Evolutionary conservation across 306 rosid genomes (phyloP).

Genomic region (Astragalus glycyphyllos): DNA sequence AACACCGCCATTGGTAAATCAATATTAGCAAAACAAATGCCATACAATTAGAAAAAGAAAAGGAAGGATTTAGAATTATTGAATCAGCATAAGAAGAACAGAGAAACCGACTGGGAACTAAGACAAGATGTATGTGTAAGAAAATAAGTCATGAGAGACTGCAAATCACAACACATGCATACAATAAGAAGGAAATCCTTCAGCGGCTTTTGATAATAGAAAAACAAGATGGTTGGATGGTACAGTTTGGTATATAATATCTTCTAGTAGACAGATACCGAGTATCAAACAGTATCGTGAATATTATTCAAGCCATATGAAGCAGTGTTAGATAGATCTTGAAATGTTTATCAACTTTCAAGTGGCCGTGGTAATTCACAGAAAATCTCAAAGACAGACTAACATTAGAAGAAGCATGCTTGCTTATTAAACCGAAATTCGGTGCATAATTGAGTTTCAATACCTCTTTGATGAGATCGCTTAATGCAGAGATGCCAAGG

Average conservation of each 20-base stretch:
- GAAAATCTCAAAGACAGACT: constrained; percentile 25
- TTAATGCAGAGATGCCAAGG: constrained; percentile 73
- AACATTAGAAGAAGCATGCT: constrained; percentile 5
- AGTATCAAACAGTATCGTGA: constrained; percentile 12
- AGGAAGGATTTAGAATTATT: constrained; percentile 5
- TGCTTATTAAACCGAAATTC: constrained; percentile 6
- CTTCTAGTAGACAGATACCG: constrained; percentile 22
- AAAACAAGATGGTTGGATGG: constrained; percentile 9
- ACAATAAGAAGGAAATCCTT: constrained; percentile 16
- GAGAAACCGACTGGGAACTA: constrained; percentile 16
- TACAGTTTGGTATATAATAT: background rate
- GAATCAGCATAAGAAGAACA: constrained; percentile 10
- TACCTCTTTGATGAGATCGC: constrained; percentile 85
- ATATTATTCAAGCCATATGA: constrained; percentile 11
- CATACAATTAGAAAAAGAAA: background rate
- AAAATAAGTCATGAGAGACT: constrained; percentile 3
- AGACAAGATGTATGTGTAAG: background rate
- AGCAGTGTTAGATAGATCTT: constrained; percentile 8
- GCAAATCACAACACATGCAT: background rate
- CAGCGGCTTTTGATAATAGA: constrained; percentile 30
- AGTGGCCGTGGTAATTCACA: constrained; percentile 24
- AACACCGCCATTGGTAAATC: constrained; percentile 10
- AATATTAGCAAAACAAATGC: constrained; percentile 18
- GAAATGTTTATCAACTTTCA: constrained; percentile 10
- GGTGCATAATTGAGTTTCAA: constrained; percentile 21